These are phyloP conservation scores for Emmonsiellopsis sp. DNA, from an alignment of 2,329 filamentous ascomycete species.

Conservation along the genomic window DNA sequence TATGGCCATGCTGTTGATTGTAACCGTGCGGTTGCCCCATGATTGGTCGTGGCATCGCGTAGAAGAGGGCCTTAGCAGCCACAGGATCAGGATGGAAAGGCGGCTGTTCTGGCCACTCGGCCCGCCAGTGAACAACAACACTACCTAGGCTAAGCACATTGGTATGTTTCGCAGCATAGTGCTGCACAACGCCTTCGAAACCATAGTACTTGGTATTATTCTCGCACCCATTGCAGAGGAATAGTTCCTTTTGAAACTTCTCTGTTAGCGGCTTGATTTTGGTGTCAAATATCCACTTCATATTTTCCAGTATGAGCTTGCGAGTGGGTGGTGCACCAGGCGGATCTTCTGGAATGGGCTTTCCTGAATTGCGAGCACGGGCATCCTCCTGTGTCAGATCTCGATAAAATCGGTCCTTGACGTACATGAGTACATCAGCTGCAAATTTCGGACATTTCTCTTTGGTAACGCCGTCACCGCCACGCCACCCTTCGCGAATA, in stretches of 20 bases:
- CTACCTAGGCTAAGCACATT: constrained; percentile 59
- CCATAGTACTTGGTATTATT: constrained; percentile 58
- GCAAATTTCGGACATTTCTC: constrained; percentile 61
- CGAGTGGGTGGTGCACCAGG: constrained; percentile 47
- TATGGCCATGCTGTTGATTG: constrained; percentile 8
- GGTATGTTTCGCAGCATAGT: constrained; percentile 76
- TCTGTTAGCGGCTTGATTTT: constrained; percentile 65
- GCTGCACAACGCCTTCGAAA: constrained; percentile 71
- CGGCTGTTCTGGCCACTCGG: constrained; percentile 68
- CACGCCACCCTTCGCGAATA: constrained; percentile 56
- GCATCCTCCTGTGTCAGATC: constrained; percentile 47
- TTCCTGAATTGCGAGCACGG: constrained; percentile 38
- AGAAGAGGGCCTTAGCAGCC: constrained; percentile 30
- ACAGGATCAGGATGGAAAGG: constrained; percentile 59
- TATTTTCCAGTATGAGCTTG: constrained; percentile 67
- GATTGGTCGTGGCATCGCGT: constrained; percentile 21
- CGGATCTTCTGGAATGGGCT: constrained; percentile 38
- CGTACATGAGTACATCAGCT: constrained; percentile 58
- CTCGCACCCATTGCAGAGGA: constrained; percentile 61
- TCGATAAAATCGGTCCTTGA: constrained; percentile 58
- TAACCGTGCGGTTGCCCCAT: constrained; percentile 13
- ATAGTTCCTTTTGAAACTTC: constrained; percentile 58
- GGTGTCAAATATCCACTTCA: constrained; percentile 75
- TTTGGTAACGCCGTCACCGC: constrained; percentile 53
- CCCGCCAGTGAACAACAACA: constrained; percentile 67